phyloP scores from a whole-genome alignment of 2,329 filamentous ascomycete species.

The Calycina herbarum region DNA sequence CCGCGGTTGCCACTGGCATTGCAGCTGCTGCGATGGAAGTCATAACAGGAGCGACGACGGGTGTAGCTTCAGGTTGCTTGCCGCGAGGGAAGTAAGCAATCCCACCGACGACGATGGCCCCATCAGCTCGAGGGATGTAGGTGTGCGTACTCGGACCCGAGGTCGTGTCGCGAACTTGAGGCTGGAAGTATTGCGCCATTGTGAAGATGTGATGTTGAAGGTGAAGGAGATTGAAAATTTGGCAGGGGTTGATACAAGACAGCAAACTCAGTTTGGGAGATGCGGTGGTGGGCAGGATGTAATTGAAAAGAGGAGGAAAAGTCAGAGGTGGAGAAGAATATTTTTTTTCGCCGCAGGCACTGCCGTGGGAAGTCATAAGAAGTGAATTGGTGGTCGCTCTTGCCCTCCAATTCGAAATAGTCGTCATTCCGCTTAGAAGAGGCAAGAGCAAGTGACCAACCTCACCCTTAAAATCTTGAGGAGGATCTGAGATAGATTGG shows the following conservation, averaged over 20 bases:
- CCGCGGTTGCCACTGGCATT: neutral
- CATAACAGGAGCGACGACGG: neutral
- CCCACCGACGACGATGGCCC: slow-evolving; percentile 27
- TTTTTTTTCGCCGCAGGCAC: no score
- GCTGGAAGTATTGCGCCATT: slow-evolving; percentile 44
- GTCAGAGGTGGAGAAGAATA: neutral
- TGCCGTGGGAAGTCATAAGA: neutral
- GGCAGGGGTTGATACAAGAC: neutral
- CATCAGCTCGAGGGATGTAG: slow-evolving; percentile 50
- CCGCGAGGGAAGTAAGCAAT: slow-evolving; percentile 22
- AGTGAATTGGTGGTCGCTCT: neutral
- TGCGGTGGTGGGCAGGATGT: neutral
- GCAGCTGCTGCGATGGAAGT: slow-evolving; percentile 12
- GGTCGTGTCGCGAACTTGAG: slow-evolving; percentile 58
- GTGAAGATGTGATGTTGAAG: slow-evolving; percentile 24
- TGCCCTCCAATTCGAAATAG: neutral
- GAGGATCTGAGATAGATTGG: neutral
- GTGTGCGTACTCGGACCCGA: slow-evolving; percentile 53
- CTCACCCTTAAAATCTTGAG: neutral
- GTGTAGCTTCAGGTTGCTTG: neutral
- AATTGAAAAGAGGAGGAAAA: neutral
- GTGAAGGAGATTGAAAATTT: neutral
- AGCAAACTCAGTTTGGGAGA: neutral
- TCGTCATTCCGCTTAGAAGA: neutral
- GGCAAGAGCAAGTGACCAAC: neutral